These are phyloP conservation scores for Ramalina peruviana DNA, from an alignment of 495 filamentous ascomycete genomes.

Conservation along the genomic window DNA sequence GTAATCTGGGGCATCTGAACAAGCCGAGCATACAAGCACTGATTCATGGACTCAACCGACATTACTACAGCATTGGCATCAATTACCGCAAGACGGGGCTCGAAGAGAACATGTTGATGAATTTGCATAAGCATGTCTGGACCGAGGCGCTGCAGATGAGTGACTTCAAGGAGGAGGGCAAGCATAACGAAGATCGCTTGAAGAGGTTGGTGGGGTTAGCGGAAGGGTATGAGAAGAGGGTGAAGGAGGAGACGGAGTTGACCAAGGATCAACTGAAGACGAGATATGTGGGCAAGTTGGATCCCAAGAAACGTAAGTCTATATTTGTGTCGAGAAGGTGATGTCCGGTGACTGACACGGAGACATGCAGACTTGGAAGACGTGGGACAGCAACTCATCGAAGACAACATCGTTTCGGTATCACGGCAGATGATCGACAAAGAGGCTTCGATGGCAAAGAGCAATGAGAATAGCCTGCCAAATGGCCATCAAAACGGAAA, in stretches of 20 bases:
- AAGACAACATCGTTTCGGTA: slow-evolving; percentile 96
- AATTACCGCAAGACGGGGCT: slow-evolving; percentile 95
- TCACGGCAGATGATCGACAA: slow-evolving; percentile 99
- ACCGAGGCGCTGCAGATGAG: slow-evolving; percentile 96
- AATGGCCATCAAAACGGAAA: slow-evolving; percentile 42
- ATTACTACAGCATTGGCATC: slow-evolving; percentile 98
- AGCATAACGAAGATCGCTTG: slow-evolving; percentile 71
- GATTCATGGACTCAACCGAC: slow-evolving; percentile 92
- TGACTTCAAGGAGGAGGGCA: slow-evolving; percentile 75
- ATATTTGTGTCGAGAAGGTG: background rate
- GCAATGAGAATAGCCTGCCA: slow-evolving; percentile 17
- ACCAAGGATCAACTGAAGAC: slow-evolving; percentile 97
- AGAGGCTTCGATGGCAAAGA: slow-evolving; percentile 61
- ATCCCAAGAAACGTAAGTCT: slow-evolving; percentile 85
- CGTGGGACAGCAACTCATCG: slow-evolving; percentile 87
- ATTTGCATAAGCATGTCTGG: slow-evolving; percentile 98
- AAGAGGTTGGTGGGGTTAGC: slow-evolving; percentile 76
- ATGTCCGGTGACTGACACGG: slow-evolving; percentile 14
- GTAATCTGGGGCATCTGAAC: slow-evolving; percentile 94
- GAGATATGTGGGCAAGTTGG: slow-evolving; percentile 95
- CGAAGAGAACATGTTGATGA: slow-evolving; percentile 99
- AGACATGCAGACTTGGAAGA: slow-evolving; percentile 62
- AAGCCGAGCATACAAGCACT: slow-evolving; percentile 99
- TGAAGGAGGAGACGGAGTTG: slow-evolving; percentile 94
- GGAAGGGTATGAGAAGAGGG: slow-evolving; percentile 94